Base-by-base conservation (phyloP, 2,329 filamentous ascomycete genomes). In the Talaromyces rugulosus region DNA sequence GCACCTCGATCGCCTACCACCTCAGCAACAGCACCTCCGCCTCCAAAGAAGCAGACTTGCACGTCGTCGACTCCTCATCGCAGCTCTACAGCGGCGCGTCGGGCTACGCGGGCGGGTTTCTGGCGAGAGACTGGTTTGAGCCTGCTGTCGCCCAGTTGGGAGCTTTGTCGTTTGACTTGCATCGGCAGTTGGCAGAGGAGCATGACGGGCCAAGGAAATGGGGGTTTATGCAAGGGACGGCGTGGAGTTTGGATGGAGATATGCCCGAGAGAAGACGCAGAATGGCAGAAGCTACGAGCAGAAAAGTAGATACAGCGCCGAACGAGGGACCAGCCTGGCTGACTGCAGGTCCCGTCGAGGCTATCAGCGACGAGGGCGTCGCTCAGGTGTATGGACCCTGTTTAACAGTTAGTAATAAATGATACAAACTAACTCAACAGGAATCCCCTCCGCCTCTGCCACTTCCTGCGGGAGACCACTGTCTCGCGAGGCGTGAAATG, bases 41-140 rank as follows among this genome's bases (percentile, higher is more conserved):
- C 3, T 30, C 18, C 1, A 56, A 66, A 33, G 54, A 66, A 33
- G 61, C 67, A 5, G 76, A 78, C 34, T 85, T 88, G 58, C 83
- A 86, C 64, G 74, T 89, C 27, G 65, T 89, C 44, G 86, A 88
- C 67, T 78, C 83, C 5, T 82, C 83, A 4, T 72, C 80, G 0
- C 72, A 85, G 64, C 81, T 93, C 34, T 91, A 93, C 74, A 82
- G 85, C 11, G 90, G 87, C 33, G 89, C 90, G 0, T 92, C 89
- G 2, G 89, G 90, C 1, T 87, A 85, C 66, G 89, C 89, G 0
- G 91, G 83, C 18, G 90, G 90, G 0, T 94, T 93, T 69, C 71
- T 93, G 8, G 89, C 89, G 0, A 81, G 80, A 36, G 88, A 93
- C 72, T 93, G 89, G 89, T 91, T 90, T 68, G 79, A 80, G 0